Evolutionary conservation across 257 asterid genomes (phyloP).

Genomic region (Nicotiana obtusifolia): DNA sequence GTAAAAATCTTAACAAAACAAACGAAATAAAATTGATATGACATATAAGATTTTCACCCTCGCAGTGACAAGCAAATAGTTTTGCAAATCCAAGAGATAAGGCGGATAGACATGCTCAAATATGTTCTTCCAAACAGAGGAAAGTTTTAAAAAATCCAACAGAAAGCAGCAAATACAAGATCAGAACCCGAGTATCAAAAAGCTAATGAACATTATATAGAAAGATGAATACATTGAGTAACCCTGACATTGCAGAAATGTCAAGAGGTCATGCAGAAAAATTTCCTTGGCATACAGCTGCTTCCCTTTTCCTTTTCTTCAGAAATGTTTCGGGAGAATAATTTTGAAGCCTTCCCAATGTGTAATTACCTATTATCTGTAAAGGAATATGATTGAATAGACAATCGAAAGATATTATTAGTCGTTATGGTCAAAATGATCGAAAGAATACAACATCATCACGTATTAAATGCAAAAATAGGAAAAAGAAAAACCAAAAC

Average conservation of each 20-base stretch:
- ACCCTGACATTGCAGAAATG: slow-evolving; percentile 79
- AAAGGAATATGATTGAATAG: slow-evolving; percentile 20
- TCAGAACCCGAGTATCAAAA: neutral
- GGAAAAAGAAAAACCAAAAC: neutral
- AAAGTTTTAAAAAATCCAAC: slow-evolving; percentile 10
- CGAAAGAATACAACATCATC: neutral
- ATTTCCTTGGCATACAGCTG: slow-evolving; percentile 43
- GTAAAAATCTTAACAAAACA: neutral
- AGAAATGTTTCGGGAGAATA: slow-evolving; percentile 30
- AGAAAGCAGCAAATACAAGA: slow-evolving; percentile 1
- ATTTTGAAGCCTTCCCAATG: slow-evolving; percentile 27
- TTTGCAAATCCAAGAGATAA: neutral
- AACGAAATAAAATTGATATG: neutral
- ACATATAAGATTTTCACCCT: neutral
- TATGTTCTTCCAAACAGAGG: neutral
- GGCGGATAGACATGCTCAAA: neutral
- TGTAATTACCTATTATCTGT: slow-evolving; percentile 20
- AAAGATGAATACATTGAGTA: slow-evolving; percentile 62
- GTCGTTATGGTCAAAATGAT: neutral
- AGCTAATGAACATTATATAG: slow-evolving; percentile 15
- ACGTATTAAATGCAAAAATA: neutral
- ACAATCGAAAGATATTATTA: slow-evolving; percentile 1
- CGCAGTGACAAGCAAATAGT: neutral
- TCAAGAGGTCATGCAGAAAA: slow-evolving; percentile 66
- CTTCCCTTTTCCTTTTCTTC: slow-evolving; percentile 36